Base-by-base conservation (phyloP, 305 asterid species). In the Lippia alba region DNA sequence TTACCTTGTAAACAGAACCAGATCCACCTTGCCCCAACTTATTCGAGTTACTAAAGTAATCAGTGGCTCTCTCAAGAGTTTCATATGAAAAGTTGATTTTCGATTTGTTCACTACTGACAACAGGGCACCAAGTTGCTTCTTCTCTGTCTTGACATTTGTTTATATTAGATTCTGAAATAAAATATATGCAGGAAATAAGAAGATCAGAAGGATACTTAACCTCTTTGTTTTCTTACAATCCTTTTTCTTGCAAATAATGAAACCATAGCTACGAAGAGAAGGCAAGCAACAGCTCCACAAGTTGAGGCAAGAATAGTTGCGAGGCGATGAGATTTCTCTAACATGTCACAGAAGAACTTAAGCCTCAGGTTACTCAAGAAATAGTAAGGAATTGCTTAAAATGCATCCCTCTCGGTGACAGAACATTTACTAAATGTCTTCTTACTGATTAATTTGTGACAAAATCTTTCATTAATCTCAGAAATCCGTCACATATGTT, bases 11-110 rank as follows among this genome's bases (percentile, higher is more conserved):
- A 55, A 87, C 93, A 67, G 85, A 83, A 64, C 90, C 93, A 11
- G 93, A 85, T 48, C 90, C 93, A 50, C 93, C 93, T 61, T 87
- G 90, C 15, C 90, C 93, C 61, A 87, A 64, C 61, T 87, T 87
- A 66, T 83, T 87, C 0, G 86, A 76, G 57, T 44, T 66, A 65
- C 75, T 50, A 64, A 85, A 87, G 79, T 85, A 87, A 70, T 78
- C 73, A 0, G 87, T 79, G n/a, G 93, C 90, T 77, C 56, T 80
- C 78, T 87, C 93, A 39, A 87, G 87, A 32, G 82, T 83, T 74
- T 85, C 90, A 12, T 87, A 87, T 0, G 90, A 80, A 60, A 69
- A 62, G 71, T 83, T 87, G 74, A 81, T 82, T 69, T 76, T 83
- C 18, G 93, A 87, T 73, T 76, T 79, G 41, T 73, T 79, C 39